These are phyloP conservation scores for Claviceps arundinis DNA, from an alignment of 2,329 filamentous ascomycete species.

Conservation along the genomic window DNA sequence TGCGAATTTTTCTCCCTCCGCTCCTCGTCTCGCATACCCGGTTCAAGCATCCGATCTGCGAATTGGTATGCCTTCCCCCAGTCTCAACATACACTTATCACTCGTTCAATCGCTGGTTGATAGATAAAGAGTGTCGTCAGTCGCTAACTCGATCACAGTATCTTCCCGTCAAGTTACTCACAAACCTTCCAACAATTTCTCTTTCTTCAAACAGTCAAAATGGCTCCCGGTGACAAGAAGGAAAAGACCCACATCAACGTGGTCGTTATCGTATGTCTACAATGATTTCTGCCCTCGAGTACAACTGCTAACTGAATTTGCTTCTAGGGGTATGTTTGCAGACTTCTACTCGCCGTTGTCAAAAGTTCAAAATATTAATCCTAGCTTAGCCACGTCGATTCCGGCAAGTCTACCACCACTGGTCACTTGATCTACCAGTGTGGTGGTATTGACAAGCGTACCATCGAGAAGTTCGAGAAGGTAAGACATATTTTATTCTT, in stretches of 20 bases:
- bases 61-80: slow-evolving; percentile 20
- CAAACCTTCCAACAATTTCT: slow-evolving; percentile 4
- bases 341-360: slow-evolving; percentile 10
- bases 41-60: slow-evolving; percentile 31
- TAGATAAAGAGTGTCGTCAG: background rate
- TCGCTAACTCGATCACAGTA: slow-evolving; percentile 3
- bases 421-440: slow-evolving; percentile 99
- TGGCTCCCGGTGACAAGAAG: slow-evolving; percentile 52
- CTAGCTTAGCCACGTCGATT: slow-evolving; percentile 74
- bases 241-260: slow-evolving; percentile 95
- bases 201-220: slow-evolving; percentile 2
- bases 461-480: slow-evolving; percentile 99
- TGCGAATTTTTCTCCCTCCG: slow-evolving; percentile 22
- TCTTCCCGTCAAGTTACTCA: slow-evolving; percentile 4
- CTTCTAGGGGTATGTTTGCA: slow-evolving; percentile 15
- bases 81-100: background rate
- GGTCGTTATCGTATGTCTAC: slow-evolving; percentile 65
- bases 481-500: slow-evolving; percentile 36
- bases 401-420: slow-evolving; percentile 94
- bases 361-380: slow-evolving; percentile 19
- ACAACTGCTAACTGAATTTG: slow-evolving; percentile 9
- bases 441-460: slow-evolving; percentile 99
- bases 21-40: slow-evolving; percentile 31
- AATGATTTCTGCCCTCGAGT: background rate
- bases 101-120: background rate